Base-by-base conservation (phyloP, 2,329 filamentous ascomycete species). In the Pseudogymnoascus sp. region DNA sequence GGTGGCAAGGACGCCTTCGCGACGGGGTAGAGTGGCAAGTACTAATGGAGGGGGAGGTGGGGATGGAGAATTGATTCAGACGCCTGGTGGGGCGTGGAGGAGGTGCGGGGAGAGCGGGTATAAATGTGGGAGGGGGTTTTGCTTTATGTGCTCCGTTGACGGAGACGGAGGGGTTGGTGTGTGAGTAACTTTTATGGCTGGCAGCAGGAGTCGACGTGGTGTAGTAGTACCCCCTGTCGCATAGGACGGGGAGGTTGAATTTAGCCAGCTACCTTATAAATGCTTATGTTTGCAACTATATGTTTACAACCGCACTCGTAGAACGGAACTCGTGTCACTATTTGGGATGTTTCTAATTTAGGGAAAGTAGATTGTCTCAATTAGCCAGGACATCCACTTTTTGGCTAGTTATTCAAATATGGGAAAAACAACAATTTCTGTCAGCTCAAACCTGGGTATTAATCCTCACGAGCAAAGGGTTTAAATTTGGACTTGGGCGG, bases 91-190 rank as follows among this genome's bases (percentile, higher is more conserved):
- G 1, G 78, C 79, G 13, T 67, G 77, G 67, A 75, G 80, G 61
- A 75, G 75, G 13, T 87, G 85, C 64, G 84, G 84, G 3, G 74
- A 81, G 66, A 78, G 79, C 66, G 84, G 81, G 11, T 86, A 81
- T 70, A 74, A 73, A 14, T 87, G 84, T 65, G 79, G 79, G 3
- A 76, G 81, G 62, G 79, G 83, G 65, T 86, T 86, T 73, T 87
- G 85, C 72, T 85, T 87, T 67, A 77, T 76, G 8, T 86, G 84
- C 29, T 56, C 50, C 13, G 50, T 13, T 33, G 50, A 11, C 11
- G 29, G 29, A 5, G 29, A 56, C 10, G n/a, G 29, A 6, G 47
- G n/a, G 5, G 11, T 33, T 33, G 50, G 10, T 13, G 29, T 33
- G 10, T 56, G 50, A 56, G 50, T 33, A 5, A 6, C 8, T 56